Percentiles rank a stretch among this genome's conserved stretches.
Evolutionary conservation across 1,284 basidiomycete genomes (phyloP).

Genomic region (Malassezia slooffiae): DNA sequence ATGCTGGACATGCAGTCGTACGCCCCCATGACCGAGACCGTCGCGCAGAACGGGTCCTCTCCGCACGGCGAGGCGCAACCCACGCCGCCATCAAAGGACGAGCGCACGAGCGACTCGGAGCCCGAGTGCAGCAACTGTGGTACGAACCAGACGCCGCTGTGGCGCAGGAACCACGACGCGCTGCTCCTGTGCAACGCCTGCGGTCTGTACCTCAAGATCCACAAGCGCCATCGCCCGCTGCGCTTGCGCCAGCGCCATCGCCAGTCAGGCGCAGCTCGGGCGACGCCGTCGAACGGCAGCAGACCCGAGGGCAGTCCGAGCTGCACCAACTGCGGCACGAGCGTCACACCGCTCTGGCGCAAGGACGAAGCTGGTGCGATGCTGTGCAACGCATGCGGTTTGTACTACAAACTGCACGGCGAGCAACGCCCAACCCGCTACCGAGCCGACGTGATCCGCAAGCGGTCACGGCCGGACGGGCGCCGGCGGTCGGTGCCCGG

Average conservation of each 20-base stretch:
- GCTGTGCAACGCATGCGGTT: constrained; percentile 39
- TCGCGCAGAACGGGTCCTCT: too few species aligned
- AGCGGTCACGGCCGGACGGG: constrained; percentile 32
- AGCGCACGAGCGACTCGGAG: too few species aligned
- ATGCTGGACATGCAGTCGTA: too few species aligned
- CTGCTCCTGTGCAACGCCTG: constrained; percentile 42
- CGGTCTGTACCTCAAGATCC: constrained; percentile 41
- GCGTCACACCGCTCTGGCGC: constrained; percentile 41
- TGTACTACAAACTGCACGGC: constrained; percentile 39
- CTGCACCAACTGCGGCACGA: constrained; percentile 43
- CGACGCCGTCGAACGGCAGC: constrained; percentile 16
- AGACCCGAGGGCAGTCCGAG: constrained; percentile 20
- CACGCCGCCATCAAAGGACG: too few species aligned
- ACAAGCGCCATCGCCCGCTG: constrained; percentile 36
- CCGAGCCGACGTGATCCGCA: constrained; percentile 41
- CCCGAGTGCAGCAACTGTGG: constrained; percentile 41
- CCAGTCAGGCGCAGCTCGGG: constrained; percentile 19
- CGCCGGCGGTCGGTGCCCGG: constrained; percentile 1
- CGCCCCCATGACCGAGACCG: too few species aligned
- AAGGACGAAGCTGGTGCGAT: constrained; percentile 36
- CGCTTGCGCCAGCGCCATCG: constrained; percentile 15
- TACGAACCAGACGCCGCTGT: constrained; percentile 36
- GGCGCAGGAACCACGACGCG: constrained; percentile 37
- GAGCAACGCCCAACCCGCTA: constrained; percentile 34
- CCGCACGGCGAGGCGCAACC: too few species aligned